Evolutionary conservation across 192 early-diverging fungal species (phyloP).

Genomic region (Umbelopsis vinacea): DNA sequence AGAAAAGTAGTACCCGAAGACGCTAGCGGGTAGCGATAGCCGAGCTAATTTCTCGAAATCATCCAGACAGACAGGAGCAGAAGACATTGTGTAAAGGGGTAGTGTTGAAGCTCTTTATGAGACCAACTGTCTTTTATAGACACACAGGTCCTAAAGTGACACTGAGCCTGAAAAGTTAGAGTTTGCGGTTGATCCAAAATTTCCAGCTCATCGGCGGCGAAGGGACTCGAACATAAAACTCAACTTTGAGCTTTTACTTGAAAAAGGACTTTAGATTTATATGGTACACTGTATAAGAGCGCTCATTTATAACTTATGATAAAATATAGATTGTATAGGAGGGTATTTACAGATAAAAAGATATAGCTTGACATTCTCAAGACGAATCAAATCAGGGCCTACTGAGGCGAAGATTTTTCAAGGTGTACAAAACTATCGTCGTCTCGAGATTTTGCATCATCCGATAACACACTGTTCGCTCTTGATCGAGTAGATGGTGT

Average conservation of each 20-base stretch:
- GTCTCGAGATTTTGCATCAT: constrained; percentile 10
- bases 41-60: constrained; percentile 16
- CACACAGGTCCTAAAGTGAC: too few relatives aligned
- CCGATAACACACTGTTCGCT: constrained; percentile 2
- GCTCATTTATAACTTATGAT: not conserved
- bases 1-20: constrained; percentile 15
- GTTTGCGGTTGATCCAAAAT: constrained; percentile 19
- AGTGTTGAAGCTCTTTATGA: not conserved
- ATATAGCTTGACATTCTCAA: not conserved
- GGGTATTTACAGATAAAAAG: not conserved
- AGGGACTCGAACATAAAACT: too few relatives aligned
- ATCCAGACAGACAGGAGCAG: constrained; percentile 5
- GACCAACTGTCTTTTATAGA: too few relatives aligned
- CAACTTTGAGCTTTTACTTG: too few relatives aligned
- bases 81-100: not conserved
- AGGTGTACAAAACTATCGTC: constrained; percentile 17
- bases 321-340: not conserved
- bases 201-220: not conserved
- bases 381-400: not conserved
- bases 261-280: too few relatives aligned
- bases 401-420: not conserved
- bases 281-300: too few relatives aligned
- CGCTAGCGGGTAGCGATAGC: not conserved
- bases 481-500: not conserved
- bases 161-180: constrained; percentile 15